Evolutionary conservation across 225 moss, liverwort and hornwort species (phyloP).

Genomic region (Polytrichum commune): DNA sequence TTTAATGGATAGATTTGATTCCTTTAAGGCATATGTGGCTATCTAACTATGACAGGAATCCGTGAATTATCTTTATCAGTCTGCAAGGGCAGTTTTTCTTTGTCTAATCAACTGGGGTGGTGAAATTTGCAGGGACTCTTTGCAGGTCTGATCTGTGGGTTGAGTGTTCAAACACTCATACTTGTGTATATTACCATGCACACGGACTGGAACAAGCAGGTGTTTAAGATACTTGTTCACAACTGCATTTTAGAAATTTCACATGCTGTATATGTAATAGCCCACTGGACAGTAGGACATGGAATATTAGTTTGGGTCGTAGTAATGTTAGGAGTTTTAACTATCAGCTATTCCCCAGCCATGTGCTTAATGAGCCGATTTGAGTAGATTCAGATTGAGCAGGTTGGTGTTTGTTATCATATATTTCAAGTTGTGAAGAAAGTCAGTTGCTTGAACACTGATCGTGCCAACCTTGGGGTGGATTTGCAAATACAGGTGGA

Average conservation of each 20-base stretch:
- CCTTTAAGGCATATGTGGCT: background rate
- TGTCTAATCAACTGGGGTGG: background rate
- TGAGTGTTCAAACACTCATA: constrained; percentile 51
- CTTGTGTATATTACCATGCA: constrained; percentile 38
- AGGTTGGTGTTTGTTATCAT: background rate
- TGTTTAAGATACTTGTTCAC: background rate
- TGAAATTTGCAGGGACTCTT: constrained; percentile 54
- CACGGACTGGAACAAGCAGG: constrained; percentile 72
- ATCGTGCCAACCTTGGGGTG: background rate
- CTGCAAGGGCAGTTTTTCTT: background rate
- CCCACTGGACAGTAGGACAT: background rate
- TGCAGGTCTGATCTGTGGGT: constrained; percentile 58
- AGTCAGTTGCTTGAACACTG: background rate
- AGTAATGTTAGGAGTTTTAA: too few relatives aligned
- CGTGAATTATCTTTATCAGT: too few relatives aligned
- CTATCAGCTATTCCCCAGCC: too few relatives aligned
- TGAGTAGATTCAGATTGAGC: too few relatives aligned
- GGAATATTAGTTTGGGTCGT: background rate
- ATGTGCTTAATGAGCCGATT: too few relatives aligned
- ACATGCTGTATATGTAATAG: too few relatives aligned
- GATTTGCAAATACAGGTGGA: background rate
- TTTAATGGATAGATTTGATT: background rate
- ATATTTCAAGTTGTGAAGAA: background rate
- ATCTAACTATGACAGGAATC: background rate
- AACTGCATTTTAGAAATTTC: too few relatives aligned